phyloP scores from a whole-genome alignment of 2,329 filamentous ascomycete species.

The Gremmenia infestans region DNA sequence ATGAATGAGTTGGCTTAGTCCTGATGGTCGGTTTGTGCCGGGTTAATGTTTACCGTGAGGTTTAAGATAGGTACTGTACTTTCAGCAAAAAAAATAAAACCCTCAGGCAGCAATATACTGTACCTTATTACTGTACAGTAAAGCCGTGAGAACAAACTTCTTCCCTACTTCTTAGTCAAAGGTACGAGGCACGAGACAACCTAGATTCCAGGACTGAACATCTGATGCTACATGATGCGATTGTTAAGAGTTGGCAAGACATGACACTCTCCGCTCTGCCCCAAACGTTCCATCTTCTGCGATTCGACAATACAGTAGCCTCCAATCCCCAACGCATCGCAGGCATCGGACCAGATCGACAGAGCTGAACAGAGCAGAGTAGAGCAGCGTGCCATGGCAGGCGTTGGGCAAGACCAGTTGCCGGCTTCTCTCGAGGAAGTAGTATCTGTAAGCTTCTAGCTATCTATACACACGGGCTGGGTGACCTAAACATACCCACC shows the following conservation, averaged over 20 bases:
- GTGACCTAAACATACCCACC: too few relatives aligned
- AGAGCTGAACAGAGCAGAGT: background rate
- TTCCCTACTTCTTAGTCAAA: background rate
- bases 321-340: background rate
- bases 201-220: background rate
- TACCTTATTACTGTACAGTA: too few relatives aligned
- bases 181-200: background rate
- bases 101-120: background rate
- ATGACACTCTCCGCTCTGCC: background rate
- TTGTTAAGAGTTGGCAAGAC: background rate
- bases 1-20: background rate
- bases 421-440: slow-evolving; percentile 30
- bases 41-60: background rate
- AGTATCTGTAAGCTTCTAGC: slow-evolving; percentile 23
- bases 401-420: slow-evolving; percentile 15
- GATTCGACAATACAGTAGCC: too few relatives aligned
- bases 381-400: slow-evolving; percentile 11
- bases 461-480: too few relatives aligned
- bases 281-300: background rate
- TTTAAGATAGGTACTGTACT: too few relatives aligned
- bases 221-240: background rate
- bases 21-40: background rate
- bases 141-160: too few relatives aligned
- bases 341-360: background rate
- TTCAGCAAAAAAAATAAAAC: background rate